phyloP scores from a whole-genome alignment of 148 eudicot species.

The Spergularia marina region DNA sequence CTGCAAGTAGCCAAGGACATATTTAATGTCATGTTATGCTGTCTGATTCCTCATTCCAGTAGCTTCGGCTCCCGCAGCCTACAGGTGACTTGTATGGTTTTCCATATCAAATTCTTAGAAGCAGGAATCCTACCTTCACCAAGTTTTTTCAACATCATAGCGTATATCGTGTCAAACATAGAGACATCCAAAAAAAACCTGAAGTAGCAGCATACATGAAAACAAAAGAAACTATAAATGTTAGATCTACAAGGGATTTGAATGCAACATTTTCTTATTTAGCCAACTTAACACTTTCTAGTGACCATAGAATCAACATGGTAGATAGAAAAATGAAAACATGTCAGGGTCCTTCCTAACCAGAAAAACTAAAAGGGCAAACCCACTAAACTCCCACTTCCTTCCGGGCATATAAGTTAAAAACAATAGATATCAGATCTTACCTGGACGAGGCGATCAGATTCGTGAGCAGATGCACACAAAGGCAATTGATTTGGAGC shows the following conservation, averaged over 20 bases:
- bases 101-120: slow-evolving; percentile 4
- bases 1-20: slow-evolving; percentile 2
- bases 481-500: slow-evolving; percentile 80
- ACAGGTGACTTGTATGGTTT: background rate
- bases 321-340: background rate
- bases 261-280: background rate
- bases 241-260: background rate
- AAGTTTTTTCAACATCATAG: background rate
- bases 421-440: slow-evolving; percentile 20
- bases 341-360: background rate
- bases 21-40: slow-evolving; percentile 3
- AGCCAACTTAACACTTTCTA: background rate
- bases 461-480: slow-evolving; percentile 89
- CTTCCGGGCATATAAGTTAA: background rate
- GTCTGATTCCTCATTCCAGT: background rate
- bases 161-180: background rate
- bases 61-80: slow-evolving; percentile 8
- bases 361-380: background rate
- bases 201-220: background rate
- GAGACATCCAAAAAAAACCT: background rate
- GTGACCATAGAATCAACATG: background rate
- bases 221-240: background rate
- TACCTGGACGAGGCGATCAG: slow-evolving; percentile 93
- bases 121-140: slow-evolving; percentile 4
- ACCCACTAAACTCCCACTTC: background rate